These are phyloP conservation scores for Neofusicoccum umdonicola DNA, from an alignment of 2,329 filamentous ascomycete genomes.

Conservation along the genomic window DNA sequence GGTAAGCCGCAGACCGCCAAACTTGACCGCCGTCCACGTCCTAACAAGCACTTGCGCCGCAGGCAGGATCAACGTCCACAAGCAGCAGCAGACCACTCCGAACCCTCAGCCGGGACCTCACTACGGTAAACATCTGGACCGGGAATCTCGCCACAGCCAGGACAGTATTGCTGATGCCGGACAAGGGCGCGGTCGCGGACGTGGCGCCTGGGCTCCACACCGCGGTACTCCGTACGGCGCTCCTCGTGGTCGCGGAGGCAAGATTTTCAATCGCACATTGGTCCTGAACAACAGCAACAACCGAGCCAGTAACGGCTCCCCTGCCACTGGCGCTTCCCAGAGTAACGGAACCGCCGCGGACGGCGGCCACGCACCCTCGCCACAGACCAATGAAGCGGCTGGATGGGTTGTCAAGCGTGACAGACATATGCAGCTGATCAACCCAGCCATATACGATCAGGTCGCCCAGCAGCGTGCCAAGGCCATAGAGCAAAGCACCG, in stretches of 20 bases:
- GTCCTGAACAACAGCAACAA: constrained; percentile 56
- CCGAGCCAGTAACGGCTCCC: not conserved
- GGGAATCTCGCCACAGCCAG: constrained; percentile 39
- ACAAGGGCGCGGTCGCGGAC: constrained; percentile 19
- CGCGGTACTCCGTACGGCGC: constrained; percentile 24
- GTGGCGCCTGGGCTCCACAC: constrained; percentile 26
- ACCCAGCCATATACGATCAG: constrained; percentile 73
- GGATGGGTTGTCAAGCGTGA: constrained; percentile 71
- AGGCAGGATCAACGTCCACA: constrained; percentile 81
- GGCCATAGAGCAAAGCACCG: constrained; percentile 68
- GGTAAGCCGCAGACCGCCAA: constrained; percentile 41
- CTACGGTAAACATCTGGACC: constrained; percentile 22
- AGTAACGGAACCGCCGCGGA: constrained; percentile 18
- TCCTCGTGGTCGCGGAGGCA: constrained; percentile 38
- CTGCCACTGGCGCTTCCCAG: not conserved
- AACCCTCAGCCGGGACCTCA: constrained; percentile 27
- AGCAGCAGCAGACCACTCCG: constrained; percentile 52
- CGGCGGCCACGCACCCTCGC: not conserved
- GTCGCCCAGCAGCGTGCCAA: constrained; percentile 66
- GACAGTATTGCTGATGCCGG: constrained; percentile 3
- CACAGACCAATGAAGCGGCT: constrained; percentile 11
- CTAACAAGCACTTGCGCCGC: not conserved
- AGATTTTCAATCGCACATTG: constrained; percentile 56
- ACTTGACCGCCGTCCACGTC: constrained; percentile 13
- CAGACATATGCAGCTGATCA: constrained; percentile 80